Evolutionary conservation across 176 grass and related monocot genomes (phyloP), one percentile per base, ranked within the genome.

Genomic region (Rhipidocladum racemiflorum): DNA sequence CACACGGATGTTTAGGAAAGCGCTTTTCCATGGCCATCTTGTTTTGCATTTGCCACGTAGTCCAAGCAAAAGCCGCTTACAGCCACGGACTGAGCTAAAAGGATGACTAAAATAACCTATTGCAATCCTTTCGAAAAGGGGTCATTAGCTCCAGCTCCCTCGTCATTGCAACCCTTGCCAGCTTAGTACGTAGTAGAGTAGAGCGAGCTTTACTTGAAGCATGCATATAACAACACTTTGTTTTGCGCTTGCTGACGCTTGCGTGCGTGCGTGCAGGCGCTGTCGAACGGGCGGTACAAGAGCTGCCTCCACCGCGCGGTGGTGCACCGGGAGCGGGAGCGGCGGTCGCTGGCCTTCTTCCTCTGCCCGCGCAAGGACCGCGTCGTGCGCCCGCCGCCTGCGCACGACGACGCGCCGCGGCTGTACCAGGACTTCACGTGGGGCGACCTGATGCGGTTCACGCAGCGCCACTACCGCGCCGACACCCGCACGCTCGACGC

Each of bases 381-480:
- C 89, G 81, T 97, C 29, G 92, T 97, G 59, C 30, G 86, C 36
- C 90, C 94, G 9, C 90, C 88, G 13, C 30, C 75, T 43, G 17
- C 59, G 30, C 25, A 2, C 7, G 75, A 0, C 77, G 62, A 6
- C 9, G 51, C 21, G 10, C 25, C 64, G 12, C 89, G 92, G 56
- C 68, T 85, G 39, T 97, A 89, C 86, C 92, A 90, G 42, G 92
- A 97, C 80, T 97, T 97, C 86, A 94, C 95, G 10, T 94, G 95
- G 95, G 80, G 62, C 8, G 92, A 92, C 27, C 79, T 97, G 14
- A 73, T 81, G 74, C 50, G 80, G 8, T 97, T 97, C 86, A 94
- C 92, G 48, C 92, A 97, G 87, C 73, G 70, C 4, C 88, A 92
- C 36, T 91, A 97, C 87, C 88, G 94, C 55, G 76, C 90, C 59